Base-by-base conservation (phyloP, 805 yeast genomes). In the Ogataea kodamae region DNA sequence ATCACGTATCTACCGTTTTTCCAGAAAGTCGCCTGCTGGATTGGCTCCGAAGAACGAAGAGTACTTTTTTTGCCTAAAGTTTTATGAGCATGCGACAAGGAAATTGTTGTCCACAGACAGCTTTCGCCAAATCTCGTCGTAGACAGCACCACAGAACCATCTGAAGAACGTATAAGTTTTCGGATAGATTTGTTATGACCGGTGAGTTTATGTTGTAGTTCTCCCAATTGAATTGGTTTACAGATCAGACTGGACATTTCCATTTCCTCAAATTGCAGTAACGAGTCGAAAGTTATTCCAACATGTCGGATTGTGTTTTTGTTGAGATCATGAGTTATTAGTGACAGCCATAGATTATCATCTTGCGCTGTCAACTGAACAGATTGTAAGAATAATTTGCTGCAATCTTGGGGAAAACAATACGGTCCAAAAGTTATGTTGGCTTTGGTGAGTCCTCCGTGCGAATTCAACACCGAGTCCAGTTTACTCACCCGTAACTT, bases 161-260 rank as follows among this genome's bases (percentile, higher is more conserved):
- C 75, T 5, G 76, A 62, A 1, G 95, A 81, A 47, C 88, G 74
- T 11, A 75, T 62, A 3, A 89, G 56, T 30, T 67, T 70, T 45
- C 74, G 76, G 14, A 89, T 78, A 0, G 96, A 84, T 52, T 88
- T 88, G 35, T 76, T 72, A 52, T 88, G 96, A 1, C 97, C 97
- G 2, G 94, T 86, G 35, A 81, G 74, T 45, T 81, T 78, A 42
- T 78, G 70, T 15, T 67, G 61, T 7, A 78, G 44, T 5, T 42
- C 42, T 5, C 65, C 67, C 8, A 62, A 44, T 8, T 19, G 7
- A 12, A 24, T 24, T 2, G 9, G 11, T 4, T 20, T 21, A 10
- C 26, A 12, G 10, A 19, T 13, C 7, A 25, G 17, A 25, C 22
- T 16, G 10, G 38, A 16, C 5, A 15, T 24, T 12, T 34, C 31